A percentile compares a stretch with the other conserved stretches of the same genome.
phyloP scores from a whole-genome alignment of 345 rosid genomes.

The Salix caprea region DNA sequence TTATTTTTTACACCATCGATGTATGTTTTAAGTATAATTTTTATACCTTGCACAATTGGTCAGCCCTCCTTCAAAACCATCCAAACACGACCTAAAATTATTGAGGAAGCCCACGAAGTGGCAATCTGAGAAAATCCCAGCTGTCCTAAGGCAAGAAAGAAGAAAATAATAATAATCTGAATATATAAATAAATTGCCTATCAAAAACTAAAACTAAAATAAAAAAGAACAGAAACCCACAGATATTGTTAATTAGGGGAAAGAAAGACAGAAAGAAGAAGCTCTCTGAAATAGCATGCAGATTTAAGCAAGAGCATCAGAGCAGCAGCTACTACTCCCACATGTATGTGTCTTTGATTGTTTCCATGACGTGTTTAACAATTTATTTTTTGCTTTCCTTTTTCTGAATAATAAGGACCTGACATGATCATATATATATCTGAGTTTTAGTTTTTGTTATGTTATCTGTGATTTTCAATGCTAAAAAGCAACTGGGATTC shows the following conservation, averaged over 20 bases:
- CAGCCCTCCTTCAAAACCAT: neutral
- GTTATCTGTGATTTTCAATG: neutral
- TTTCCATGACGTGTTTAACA: neutral
- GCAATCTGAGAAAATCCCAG: no score
- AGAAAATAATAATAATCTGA: neutral
- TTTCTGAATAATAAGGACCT: neutral
- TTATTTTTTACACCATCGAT: no score
- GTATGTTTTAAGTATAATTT: no score
- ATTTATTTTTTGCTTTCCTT: no score
- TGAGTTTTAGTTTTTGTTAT: neutral
- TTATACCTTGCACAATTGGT: neutral
- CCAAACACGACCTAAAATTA: neutral
- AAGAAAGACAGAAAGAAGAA: neutral
- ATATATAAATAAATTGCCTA: neutral
- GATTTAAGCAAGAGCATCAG: neutral
- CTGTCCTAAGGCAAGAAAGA: no score
- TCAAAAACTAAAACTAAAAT: neutral
- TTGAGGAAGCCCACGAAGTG: neutral
- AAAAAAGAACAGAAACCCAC: no score
- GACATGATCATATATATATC: neutral
- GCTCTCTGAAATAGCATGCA: neutral
- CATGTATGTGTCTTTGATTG: neutral
- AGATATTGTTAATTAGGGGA: neutral
- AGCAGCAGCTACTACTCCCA: neutral
- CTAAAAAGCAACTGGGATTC: neutral